These are phyloP conservation scores for Antrodiella citrinella DNA, from an alignment of 768 basidiomycete genomes.

Conservation along the genomic window DNA sequence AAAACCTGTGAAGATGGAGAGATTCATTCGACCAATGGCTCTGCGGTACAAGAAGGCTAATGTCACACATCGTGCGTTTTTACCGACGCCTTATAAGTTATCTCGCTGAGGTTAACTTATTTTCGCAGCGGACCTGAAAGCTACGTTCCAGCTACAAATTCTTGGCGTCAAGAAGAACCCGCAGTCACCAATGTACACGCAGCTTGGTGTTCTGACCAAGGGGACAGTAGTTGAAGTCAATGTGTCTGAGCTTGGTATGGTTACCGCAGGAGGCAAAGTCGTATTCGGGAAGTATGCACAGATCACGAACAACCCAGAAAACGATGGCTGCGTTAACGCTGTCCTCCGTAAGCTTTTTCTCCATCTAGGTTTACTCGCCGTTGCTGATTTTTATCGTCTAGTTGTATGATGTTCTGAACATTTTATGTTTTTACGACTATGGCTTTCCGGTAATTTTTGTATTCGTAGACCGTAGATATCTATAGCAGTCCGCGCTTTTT, in stretches of 20 bases:
- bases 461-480: background rate
- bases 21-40: conserved; percentile 97
- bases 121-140: conserved; percentile 81
- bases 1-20: conserved; percentile 98
- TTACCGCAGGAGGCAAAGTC: conserved; percentile 93
- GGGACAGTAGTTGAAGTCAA: conserved; percentile 98
- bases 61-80: conserved; percentile 88
- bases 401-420: background rate
- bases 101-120: background rate
- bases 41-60: conserved; percentile 97
- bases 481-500: too few species aligned
- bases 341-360: conserved; percentile 63
- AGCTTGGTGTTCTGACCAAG: conserved; percentile 94
- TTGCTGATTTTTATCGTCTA: background rate
- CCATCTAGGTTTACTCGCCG: background rate
- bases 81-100: background rate
- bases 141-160: conserved; percentile 97
- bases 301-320: conserved; percentile 91
- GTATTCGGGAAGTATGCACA: conserved; percentile 93
- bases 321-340: conserved; percentile 94
- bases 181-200: conserved; percentile 96
- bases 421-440: background rate
- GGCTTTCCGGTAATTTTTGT: background rate
- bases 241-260: conserved; percentile 96
- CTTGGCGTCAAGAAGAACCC: conserved; percentile 99